Conservation (phyloP, 2,329 filamentous ascomycete species). For the Colletotrichum melonis region DNA sequence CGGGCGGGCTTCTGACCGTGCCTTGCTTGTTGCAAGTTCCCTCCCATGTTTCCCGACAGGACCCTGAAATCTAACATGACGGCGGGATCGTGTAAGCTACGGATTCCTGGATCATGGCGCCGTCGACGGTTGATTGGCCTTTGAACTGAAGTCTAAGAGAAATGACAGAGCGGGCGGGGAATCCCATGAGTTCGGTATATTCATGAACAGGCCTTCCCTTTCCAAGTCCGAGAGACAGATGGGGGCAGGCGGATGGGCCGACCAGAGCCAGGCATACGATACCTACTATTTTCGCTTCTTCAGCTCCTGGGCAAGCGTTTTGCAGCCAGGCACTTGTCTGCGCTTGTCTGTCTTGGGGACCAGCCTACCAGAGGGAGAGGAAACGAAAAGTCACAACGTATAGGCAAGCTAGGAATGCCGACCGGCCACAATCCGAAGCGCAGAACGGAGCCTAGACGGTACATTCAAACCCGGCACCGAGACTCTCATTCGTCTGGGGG, state of each 20-base stretch:
- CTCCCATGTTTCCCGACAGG: constrained; percentile 29
- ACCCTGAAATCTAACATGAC: constrained; percentile 28
- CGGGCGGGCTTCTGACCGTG: constrained; percentile 29
- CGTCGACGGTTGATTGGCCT: not conserved
- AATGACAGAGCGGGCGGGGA: not conserved
- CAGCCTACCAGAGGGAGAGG: not conserved
- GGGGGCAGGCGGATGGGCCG: not conserved
- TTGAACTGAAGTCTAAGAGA: not conserved
- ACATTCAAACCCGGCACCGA: not conserved
- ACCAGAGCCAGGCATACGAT: not conserved
- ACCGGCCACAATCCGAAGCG: constrained; percentile 33
- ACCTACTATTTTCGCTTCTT: not conserved
- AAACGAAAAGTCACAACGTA: not conserved
- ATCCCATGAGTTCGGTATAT: not conserved
- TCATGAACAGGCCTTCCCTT: not conserved
- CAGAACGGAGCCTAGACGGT: not conserved
- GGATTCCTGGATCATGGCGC: constrained; percentile 19
- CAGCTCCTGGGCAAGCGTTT: not conserved
- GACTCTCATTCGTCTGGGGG: constrained; percentile 6
- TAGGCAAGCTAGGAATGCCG: constrained; percentile 19
- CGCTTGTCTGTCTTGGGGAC: constrained; percentile 8
- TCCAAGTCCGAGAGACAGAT: not conserved
- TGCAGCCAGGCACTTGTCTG: not conserved
- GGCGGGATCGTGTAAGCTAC: constrained; percentile 22
- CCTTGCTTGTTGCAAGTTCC: constrained; percentile 33